phyloP scores from a whole-genome alignment of 2,329 filamentous ascomycete species.

The Hawksworthiomyces lignivorus region DNA sequence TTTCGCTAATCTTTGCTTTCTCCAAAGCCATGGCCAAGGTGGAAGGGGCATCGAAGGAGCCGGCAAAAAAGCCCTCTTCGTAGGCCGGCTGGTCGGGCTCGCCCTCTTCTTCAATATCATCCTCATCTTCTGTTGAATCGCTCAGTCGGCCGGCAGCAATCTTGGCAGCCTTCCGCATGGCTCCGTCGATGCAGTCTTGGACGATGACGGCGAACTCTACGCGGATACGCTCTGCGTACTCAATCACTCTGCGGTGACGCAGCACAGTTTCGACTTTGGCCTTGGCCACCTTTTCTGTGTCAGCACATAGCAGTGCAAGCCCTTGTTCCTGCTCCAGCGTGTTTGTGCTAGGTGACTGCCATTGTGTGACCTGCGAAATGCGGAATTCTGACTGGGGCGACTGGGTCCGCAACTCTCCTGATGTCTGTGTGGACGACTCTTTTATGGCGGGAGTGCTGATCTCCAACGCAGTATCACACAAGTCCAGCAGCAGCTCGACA shows the following conservation, averaged over 20 bases:
- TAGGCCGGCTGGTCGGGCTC: constrained; percentile 30
- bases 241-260: constrained; percentile 83
- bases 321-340: constrained; percentile 92
- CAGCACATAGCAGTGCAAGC: constrained; percentile 75
- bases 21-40: constrained; percentile 48
- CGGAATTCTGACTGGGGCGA: constrained; percentile 94
- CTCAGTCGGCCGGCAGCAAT: constrained; percentile 80
- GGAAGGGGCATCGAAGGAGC: constrained; percentile 50
- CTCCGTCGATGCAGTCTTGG: constrained; percentile 90
- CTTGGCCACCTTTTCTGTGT: constrained; percentile 77
- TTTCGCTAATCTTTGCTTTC: constrained; percentile 33
- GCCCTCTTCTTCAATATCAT: constrained; percentile 42
- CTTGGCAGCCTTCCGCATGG: constrained; percentile 78
- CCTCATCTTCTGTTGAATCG: constrained; percentile 62
- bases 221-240: constrained; percentile 92
- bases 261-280: constrained; percentile 90
- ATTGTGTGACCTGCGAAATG: constrained; percentile 88
- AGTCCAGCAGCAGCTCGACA: constrained; percentile 86
- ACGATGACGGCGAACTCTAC: constrained; percentile 89
- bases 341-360: constrained; percentile 89
- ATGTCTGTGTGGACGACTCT: constrained; percentile 59
- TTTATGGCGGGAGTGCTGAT: constrained; percentile 93
- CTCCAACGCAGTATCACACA: constrained; percentile 92
- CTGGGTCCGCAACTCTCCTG: constrained; percentile 79
- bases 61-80: constrained; percentile 49